These are phyloP conservation scores for Cicer chorassanicum DNA, from an alignment of 306 rosid genomes.

Conservation along the genomic window DNA sequence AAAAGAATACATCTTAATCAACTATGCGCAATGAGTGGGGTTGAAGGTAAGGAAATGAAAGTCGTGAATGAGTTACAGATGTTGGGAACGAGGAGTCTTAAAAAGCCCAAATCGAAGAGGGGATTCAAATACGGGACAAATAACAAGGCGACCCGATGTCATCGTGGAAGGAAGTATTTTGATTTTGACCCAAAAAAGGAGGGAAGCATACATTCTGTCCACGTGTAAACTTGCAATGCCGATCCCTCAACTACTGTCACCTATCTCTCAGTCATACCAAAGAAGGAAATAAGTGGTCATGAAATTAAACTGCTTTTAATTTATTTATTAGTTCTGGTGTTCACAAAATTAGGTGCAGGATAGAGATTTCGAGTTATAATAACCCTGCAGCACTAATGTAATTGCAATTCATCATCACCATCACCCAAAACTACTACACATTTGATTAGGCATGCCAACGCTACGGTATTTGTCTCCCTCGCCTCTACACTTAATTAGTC, in stretches of 20 bases:
- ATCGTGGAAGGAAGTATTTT: not conserved
- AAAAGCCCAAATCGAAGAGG: not conserved
- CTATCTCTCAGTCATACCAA: not conserved
- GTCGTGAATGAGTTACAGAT: not conserved
- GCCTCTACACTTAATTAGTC: too few relatives aligned
- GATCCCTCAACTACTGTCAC: constrained; percentile 6
- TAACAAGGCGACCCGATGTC: not conserved
- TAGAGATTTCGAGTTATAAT: not conserved
- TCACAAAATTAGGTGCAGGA: not conserved
- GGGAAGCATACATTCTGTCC: too few relatives aligned
- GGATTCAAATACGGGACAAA: constrained; percentile 12
- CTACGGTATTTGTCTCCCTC: too few relatives aligned
- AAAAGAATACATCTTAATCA: not conserved
- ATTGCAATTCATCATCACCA: not conserved
- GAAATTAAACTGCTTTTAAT: not conserved
- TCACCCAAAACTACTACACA: not conserved
- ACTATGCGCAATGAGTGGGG: not conserved
- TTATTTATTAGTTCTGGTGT: not conserved
- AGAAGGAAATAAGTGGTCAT: not conserved
- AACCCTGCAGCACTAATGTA: not conserved
- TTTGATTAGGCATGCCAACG: too few relatives aligned
- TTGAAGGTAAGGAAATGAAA: not conserved
- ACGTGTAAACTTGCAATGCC: not conserved
- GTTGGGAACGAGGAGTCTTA: not conserved
- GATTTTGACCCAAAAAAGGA: too few relatives aligned